A percentile compares a stretch with the other conserved stretches of the same genome.
phyloP scores from a whole-genome alignment of 2,329 filamentous ascomycete species.

The Phyllosticta capitalensis region DNA sequence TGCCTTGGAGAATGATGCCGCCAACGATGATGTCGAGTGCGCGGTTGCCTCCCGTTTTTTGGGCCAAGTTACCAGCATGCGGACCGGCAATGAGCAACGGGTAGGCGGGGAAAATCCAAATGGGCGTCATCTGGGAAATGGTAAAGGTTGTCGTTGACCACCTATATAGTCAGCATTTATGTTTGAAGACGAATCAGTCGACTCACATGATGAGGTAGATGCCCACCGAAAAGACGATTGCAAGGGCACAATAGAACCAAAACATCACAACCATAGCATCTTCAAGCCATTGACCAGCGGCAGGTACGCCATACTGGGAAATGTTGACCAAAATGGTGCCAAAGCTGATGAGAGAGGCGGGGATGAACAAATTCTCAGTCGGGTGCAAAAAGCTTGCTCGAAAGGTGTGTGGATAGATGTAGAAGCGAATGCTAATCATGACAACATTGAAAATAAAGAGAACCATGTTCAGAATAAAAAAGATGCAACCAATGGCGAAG shows the following conservation, averaged over 20 bases:
- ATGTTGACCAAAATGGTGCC: slow-evolving; percentile 57
- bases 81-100: slow-evolving; percentile 69
- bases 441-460: slow-evolving; percentile 63
- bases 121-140: slow-evolving; percentile 75
- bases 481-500: slow-evolving; percentile 39
- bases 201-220: slow-evolving; percentile 65
- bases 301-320: slow-evolving; percentile 57
- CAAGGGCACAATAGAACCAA: slow-evolving; percentile 63
- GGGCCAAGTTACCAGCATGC: slow-evolving; percentile 52
- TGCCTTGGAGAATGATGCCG: slow-evolving; percentile 53
- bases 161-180: slow-evolving; percentile 23
- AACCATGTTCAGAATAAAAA: slow-evolving; percentile 40
- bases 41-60: slow-evolving; percentile 29
- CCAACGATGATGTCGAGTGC: slow-evolving; percentile 50
- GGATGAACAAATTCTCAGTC: slow-evolving; percentile 68
- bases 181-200: slow-evolving; percentile 22
- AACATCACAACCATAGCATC: slow-evolving; percentile 56
- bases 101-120: slow-evolving; percentile 83
- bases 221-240: slow-evolving; percentile 56
- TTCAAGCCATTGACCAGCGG: slow-evolving; percentile 47
- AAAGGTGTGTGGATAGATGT: slow-evolving; percentile 60
- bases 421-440: slow-evolving; percentile 60
- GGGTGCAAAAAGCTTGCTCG: slow-evolving; percentile 64
- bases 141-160: slow-evolving; percentile 59
- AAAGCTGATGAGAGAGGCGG: slow-evolving; percentile 57